A percentile compares a stretch with the other conserved stretches of the same genome.
Conservation (phyloP, 495 filamentous ascomycete species). For the Oidiodendron maius region DNA sequence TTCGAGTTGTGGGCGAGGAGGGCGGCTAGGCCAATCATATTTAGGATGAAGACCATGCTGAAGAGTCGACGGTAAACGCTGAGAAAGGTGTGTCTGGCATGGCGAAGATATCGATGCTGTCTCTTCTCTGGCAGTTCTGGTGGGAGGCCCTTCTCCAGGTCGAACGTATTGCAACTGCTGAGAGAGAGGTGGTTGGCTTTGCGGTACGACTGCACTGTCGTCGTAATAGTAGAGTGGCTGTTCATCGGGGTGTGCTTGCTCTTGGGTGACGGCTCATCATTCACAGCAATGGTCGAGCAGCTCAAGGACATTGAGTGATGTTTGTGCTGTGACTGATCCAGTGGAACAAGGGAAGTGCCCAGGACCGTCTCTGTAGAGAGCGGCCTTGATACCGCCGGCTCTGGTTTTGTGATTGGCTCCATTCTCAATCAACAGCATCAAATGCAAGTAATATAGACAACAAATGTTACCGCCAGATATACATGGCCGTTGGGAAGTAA, state of each 20-base stretch:
- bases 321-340: too few relatives aligned
- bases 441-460: too few relatives aligned
- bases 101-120: constrained; percentile 3
- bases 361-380: background rate
- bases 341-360: too few relatives aligned
- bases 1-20: background rate
- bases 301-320: too few relatives aligned
- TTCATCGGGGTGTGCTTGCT: too few relatives aligned
- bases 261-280: too few relatives aligned
- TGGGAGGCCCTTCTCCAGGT: background rate
- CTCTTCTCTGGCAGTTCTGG: background rate
- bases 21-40: background rate
- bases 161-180: background rate
- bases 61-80: constrained; percentile 18
- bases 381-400: background rate
- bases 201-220: background rate
- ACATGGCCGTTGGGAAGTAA: background rate
- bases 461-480: too few relatives aligned
- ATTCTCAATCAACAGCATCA: too few relatives aligned
- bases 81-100: constrained; percentile 10
- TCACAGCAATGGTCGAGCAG: too few relatives aligned
- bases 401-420: background rate
- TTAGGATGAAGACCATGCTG: constrained; percentile 13
- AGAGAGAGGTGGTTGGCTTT: background rate
- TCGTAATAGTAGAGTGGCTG: background rate